Evolutionary conservation across 306 rosid genomes (phyloP).

Genomic region (Luffa aegyptiaca): DNA sequence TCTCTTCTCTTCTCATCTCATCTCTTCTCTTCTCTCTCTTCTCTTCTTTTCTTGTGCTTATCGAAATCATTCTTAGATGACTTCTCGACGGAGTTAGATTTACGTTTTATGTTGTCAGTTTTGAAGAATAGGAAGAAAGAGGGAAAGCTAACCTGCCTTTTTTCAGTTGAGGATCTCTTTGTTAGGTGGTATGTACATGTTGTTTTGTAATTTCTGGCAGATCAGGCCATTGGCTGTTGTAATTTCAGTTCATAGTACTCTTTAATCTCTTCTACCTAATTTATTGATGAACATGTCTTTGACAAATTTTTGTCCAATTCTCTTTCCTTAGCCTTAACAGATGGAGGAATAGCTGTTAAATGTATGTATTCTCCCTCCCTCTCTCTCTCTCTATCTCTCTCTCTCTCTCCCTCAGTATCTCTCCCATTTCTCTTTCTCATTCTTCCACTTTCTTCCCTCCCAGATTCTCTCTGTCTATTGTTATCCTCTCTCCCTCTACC

Average conservation of each 20-base stretch:
- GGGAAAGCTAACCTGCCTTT: constrained; percentile 8
- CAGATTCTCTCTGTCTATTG: background rate
- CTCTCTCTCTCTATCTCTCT: background rate
- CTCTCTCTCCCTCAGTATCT: background rate
- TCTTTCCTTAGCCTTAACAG: background rate
- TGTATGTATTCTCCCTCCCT: background rate
- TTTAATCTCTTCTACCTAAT: constrained; percentile 18
- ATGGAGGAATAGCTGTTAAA: background rate
- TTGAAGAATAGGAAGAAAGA: constrained; percentile 31
- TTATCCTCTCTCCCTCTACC: constrained; percentile 3
- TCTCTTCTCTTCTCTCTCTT: constrained; percentile 25
- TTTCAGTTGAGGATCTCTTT: constrained; percentile 14
- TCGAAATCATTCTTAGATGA: background rate
- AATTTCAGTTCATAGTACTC: constrained; percentile 28
- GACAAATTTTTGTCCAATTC: background rate
- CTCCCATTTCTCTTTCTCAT: background rate
- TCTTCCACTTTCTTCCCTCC: background rate
- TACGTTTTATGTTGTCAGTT: constrained; percentile 10
- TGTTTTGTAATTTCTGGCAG: constrained; percentile 36
- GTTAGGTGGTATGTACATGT: constrained; percentile 21
- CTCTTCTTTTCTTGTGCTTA: constrained; percentile 30
- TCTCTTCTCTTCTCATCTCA: constrained; percentile 25
- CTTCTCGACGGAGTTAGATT: constrained; percentile 27
- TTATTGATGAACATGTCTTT: constrained; percentile 14
- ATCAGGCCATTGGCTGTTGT: constrained; percentile 37